Evolutionary conservation across 2,329 filamentous ascomycete genomes (phyloP).

Genomic region (Exophiala phaeomuriformis): DNA sequence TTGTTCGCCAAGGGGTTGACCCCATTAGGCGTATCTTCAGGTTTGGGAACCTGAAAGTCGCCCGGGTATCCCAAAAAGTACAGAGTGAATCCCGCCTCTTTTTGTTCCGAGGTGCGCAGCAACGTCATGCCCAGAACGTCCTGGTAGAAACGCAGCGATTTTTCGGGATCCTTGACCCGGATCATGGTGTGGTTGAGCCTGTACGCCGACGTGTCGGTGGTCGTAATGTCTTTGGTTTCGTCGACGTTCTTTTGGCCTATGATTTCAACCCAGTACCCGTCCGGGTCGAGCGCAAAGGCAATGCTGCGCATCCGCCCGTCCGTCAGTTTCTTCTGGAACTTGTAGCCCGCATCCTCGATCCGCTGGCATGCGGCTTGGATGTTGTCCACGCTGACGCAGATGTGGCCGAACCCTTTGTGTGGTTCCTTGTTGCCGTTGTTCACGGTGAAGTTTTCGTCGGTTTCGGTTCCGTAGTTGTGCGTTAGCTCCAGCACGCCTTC

Average conservation of each 20-base stretch:
- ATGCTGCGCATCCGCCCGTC: slow-evolving; percentile 84
- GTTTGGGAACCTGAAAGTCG: slow-evolving; percentile 47
- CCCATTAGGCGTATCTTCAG: slow-evolving; percentile 45
- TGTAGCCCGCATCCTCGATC: slow-evolving; percentile 82
- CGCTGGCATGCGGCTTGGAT: slow-evolving; percentile 85
- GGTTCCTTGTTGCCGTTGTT: slow-evolving; percentile 90
- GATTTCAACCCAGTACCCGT: slow-evolving; percentile 63
- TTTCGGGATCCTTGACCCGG: slow-evolving; percentile 73
- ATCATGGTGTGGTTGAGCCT: slow-evolving; percentile 68
- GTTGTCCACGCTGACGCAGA: slow-evolving; percentile 74
- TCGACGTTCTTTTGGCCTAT: slow-evolving; percentile 61
- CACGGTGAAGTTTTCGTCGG: slow-evolving; percentile 69
- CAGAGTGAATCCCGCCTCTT: slow-evolving; percentile 69
- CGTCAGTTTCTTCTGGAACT: slow-evolving; percentile 88
- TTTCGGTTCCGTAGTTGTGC: slow-evolving; percentile 81
- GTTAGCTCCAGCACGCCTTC: slow-evolving; percentile 84
- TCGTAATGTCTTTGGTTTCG: slow-evolving; percentile 62
- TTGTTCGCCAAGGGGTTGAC: slow-evolving; percentile 56
- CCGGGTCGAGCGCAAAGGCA: slow-evolving; percentile 82
- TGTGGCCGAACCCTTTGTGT: slow-evolving; percentile 74
- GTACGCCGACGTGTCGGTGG: slow-evolving; percentile 69
- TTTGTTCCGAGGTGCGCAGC: slow-evolving; percentile 63
- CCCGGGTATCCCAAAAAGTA: slow-evolving; percentile 83
- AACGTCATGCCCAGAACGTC: slow-evolving; percentile 84
- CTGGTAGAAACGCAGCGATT: slow-evolving; percentile 71